phyloP scores from a whole-genome alignment of 2,329 filamentous ascomycete species.

The Trichophyton equinum region DNA sequence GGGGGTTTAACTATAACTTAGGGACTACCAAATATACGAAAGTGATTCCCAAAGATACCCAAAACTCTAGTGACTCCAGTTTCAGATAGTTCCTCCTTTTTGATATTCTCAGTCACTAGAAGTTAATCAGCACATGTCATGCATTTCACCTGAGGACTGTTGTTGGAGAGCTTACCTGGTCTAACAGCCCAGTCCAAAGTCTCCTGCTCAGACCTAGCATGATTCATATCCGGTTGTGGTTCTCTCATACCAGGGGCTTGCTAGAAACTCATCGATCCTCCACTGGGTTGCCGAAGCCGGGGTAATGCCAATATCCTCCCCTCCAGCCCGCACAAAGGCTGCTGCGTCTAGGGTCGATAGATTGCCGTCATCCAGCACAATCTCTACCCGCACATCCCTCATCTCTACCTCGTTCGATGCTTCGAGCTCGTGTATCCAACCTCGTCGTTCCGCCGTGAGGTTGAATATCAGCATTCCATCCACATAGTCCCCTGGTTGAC shows the following conservation, averaged over 20 bases:
- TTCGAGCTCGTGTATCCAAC: conserved; percentile 18
- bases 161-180: neutral
- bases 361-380: conserved; percentile 13
- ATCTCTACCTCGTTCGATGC: conserved; percentile 13
- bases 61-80: neutral
- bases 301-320: neutral
- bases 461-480: conserved; percentile 22
- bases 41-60: neutral
- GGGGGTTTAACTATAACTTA: neutral
- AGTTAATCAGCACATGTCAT: too few species aligned
- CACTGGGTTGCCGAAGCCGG: conserved; percentile 4
- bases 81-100: neutral
- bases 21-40: neutral
- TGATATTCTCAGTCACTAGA: neutral
- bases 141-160: neutral
- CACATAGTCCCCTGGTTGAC: conserved; percentile 11
- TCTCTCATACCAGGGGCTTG: conserved; percentile 6
- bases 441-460: conserved; percentile 17
- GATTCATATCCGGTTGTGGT: conserved; percentile 1
- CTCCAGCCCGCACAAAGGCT: conserved; percentile 18
- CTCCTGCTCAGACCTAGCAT: neutral
- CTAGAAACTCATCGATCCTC: conserved; percentile 11
- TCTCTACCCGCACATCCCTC: conserved; percentile 16
- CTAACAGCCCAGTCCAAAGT: neutral
- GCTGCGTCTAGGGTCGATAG: conserved; percentile 17